These are phyloP conservation scores for Erigeron canadensis DNA, from an alignment of 129 eudicot genomes.

Conservation along the genomic window DNA sequence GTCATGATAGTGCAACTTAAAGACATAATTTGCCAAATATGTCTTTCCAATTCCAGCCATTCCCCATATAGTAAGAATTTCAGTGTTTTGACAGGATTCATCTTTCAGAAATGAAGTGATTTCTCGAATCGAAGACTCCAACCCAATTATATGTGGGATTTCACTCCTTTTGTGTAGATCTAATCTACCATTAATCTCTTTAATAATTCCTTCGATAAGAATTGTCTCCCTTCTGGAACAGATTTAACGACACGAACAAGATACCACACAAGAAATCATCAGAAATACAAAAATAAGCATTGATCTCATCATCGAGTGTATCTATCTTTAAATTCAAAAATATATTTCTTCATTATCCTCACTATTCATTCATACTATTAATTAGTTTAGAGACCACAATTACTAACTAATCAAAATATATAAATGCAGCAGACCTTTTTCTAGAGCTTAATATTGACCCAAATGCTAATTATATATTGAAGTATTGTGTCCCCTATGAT, in stretches of 20 bases:
- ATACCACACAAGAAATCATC: background rate
- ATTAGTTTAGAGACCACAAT: too few relatives aligned
- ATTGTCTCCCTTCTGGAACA: conserved; percentile 7
- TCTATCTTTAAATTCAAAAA: too few relatives aligned
- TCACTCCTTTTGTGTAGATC: background rate
- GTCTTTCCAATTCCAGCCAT: conserved; percentile 41
- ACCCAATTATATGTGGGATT: background rate
- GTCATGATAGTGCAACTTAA: conserved; percentile 3
- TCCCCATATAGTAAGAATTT: conserved; percentile 16
- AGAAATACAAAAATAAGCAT: background rate
- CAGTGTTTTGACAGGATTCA: background rate
- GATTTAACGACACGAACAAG: background rate
- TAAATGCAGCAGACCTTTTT: background rate
- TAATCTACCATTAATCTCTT: background rate
- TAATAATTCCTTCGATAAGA: conserved; percentile 6
- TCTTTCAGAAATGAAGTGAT: conserved; percentile 17
- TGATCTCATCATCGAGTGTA: background rate
- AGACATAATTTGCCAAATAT: conserved; percentile 25
- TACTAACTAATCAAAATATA: background rate
- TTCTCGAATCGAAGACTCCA: background rate
- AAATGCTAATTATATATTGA: too few relatives aligned
- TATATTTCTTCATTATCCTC: background rate
- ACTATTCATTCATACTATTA: background rate
- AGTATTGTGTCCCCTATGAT: background rate
- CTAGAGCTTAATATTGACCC: background rate